Evolutionary conservation across 352 stramenopile species (phyloP), one percentile per base, ranked within the genome.

Genomic region (Pythium volutum): DNA sequence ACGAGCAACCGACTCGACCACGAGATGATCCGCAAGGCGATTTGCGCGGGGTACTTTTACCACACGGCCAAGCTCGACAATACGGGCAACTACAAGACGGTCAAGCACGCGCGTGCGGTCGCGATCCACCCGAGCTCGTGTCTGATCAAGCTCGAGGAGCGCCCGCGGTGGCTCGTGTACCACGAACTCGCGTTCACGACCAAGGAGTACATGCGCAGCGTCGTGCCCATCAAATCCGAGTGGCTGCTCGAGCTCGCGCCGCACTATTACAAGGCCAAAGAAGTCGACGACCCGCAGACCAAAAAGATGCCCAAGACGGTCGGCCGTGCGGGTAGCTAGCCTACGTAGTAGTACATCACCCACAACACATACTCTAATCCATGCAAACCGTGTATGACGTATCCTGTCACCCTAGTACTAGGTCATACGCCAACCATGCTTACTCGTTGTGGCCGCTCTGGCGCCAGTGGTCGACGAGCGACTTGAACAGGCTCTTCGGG

Each of bases 1-100:
- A 93, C 59, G 25, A 94, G 75, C 64, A 95, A 94, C 66, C 69
- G 72, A 18, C 75, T 64, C 25, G 92, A 99, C 67, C 89, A 98
- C 33, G 97, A 99, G 55, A 71, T 83, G 38, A 93, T 99, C 43
- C 84, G 96, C 25, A 99, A 99, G 66, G 89, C 97, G 11, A 96
- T 99, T 31, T 99, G 94, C 27, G 91, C 96, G 5, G 98, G 98
- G 22, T 99, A 98, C 85, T 99, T 99, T 71, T 99, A 99, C 80
- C 98, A 99, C 76, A 98, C 96, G 6, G 96, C 97, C 22, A 98
- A 98, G 69, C 74, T 99, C 16, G 88, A 98, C 59, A 89, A 71
- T 57, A 97, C 89, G 11, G 97, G 97, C 3, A 90, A 98, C 43
- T 99, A 99, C 77, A 97, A 98, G 81, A 99, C 98, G 6, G 88